Base-by-base conservation (phyloP, 768 basidiomycete species). In the Termitomyces sp. region DNA sequence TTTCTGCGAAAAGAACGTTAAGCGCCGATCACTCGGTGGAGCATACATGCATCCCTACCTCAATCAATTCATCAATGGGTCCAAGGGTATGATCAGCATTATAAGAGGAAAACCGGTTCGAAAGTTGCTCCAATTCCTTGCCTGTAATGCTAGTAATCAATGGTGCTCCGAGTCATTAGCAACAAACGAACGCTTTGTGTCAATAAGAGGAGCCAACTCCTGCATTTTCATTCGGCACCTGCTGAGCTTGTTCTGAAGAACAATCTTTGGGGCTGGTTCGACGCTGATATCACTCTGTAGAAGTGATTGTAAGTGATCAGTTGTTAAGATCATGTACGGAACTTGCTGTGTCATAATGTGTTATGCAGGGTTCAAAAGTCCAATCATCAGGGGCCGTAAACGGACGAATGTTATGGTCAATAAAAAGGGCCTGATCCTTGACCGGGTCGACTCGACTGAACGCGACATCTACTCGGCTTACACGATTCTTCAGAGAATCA, bases 221-320 rank as follows among this genome's bases (percentile, higher is more conserved):
- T 73, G 65, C n/a, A 89, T 65, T 71, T 88, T 91, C 34, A 68
- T 72, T 54, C 81, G 78, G 55, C 79, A 82, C 55, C 76, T 79
- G 50, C 72, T 71, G 25, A 92, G 77, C 60, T 85, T 88, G 67
- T 94, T 94, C 72, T 94, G 91, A 21, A 94, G 73, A 66, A 89
- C 83, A 2, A 90, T 76, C 68, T 89, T 92, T 0, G 91, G 85
- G 8, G 79, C 80, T 21, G 80, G 72, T 35, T 92, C 91, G 12
- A 85, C 68, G 64, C 73, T 85, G 69, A 91, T 79, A 6, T 77
- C 80, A 40, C 72, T 75, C 87, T 89, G 59, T 42, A 7, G n/a
- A 34, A n/a, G 12, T 40, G 1, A 14, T 35, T 41, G 58, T 51
- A 27, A 47, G 34, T 42, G 41, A 42, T 42, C 14, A 50, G 49